Evolutionary conservation across 169 alveolate species (phyloP).

Genomic region (Nephromyces sp.): DNA sequence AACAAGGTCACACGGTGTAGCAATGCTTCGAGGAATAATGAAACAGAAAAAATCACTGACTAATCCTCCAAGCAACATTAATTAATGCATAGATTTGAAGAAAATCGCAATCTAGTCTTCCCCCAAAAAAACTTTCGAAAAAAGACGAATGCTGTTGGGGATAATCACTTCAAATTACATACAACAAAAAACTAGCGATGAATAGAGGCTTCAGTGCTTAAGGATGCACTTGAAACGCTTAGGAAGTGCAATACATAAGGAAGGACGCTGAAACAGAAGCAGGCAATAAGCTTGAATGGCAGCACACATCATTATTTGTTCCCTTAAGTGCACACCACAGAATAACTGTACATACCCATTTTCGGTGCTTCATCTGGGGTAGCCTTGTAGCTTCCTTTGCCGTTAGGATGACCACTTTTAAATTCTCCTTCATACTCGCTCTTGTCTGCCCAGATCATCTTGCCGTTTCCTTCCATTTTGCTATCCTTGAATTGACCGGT

Average conservation of each 20-base stretch:
- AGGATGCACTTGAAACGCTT: background rate
- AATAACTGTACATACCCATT: slow-evolving; percentile 17
- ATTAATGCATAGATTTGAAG: no score
- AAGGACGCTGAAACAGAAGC: background rate
- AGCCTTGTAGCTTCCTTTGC: slow-evolving; percentile 44
- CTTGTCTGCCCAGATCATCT: slow-evolving; percentile 58
- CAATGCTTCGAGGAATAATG: no score
- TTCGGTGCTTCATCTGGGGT: slow-evolving; percentile 32
- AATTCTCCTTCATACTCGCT: slow-evolving; percentile 56
- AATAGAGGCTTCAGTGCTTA: background rate
- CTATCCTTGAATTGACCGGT: slow-evolving; percentile 61
- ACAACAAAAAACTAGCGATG: background rate
- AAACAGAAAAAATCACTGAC: no score
- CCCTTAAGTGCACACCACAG: no score
- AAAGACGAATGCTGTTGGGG: no score
- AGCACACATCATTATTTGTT: background rate
- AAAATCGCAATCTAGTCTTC: no score
- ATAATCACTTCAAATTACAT: background rate
- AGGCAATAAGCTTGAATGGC: background rate
- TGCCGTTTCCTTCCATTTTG: slow-evolving; percentile 53
- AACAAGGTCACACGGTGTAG: no score
- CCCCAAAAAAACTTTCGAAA: no score
- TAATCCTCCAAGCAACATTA: no score
- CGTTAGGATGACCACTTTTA: slow-evolving; percentile 52
- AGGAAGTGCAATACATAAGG: background rate